Conservation (phyloP, 305 asterid genomes). For the Fraxinus velutina region DNA sequence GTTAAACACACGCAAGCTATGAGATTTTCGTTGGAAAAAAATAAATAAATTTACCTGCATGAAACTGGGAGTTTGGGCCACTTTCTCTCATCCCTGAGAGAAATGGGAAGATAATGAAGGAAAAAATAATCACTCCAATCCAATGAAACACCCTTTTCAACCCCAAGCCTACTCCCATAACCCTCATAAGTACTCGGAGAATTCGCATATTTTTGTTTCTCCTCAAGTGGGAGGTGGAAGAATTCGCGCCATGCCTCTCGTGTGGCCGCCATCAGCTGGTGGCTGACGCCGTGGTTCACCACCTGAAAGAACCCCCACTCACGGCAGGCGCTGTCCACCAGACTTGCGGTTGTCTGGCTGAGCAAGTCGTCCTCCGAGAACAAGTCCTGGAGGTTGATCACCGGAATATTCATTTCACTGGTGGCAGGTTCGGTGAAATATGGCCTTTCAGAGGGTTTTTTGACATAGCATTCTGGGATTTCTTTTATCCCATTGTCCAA, state of each 20-base stretch:
- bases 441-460: constrained; percentile 58
- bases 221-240: constrained; percentile 59
- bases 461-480: constrained; percentile 73
- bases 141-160: constrained; percentile 51
- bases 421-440: not conserved
- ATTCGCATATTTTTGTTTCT: constrained; percentile 63
- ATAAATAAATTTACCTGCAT: constrained; percentile 50
- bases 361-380: constrained; percentile 32
- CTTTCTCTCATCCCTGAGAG: constrained; percentile 49
- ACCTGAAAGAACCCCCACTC: constrained; percentile 93
- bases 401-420: constrained; percentile 45
- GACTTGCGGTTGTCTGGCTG: constrained; percentile 28
- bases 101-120: constrained; percentile 54
- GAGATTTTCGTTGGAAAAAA: not conserved
- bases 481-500: constrained; percentile 65
- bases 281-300: constrained; percentile 72
- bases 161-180: constrained; percentile 81
- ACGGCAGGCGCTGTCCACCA: constrained; percentile 55
- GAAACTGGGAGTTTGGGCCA: constrained; percentile 69
- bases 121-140: constrained; percentile 93
- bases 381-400: constrained; percentile 52
- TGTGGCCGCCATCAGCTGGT: constrained; percentile 41
- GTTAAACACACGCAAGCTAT: not conserved
- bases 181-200: constrained; percentile 75
- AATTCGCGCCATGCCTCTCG: constrained; percentile 67